phyloP scores from a whole-genome alignment of 208 protist species.

The Novymonas esmeraldas region DNA sequence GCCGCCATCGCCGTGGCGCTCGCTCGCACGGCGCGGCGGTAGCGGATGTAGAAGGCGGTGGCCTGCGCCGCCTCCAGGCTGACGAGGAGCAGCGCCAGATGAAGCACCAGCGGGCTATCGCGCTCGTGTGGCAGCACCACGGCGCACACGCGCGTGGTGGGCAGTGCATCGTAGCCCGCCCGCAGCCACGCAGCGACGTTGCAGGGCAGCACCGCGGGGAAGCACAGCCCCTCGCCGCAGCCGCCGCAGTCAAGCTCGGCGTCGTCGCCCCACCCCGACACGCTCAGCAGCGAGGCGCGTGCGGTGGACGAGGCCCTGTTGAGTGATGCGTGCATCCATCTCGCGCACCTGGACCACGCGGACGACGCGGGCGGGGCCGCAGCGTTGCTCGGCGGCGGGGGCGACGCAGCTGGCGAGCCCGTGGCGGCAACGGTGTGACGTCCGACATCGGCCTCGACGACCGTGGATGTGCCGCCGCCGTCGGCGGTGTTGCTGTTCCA shows the following conservation, averaged over 20 bases:
- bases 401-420: too few species aligned
- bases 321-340: neutral
- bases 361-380: neutral
- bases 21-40: slow-evolving; percentile 13
- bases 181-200: neutral
- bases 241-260: neutral
- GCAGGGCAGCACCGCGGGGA: neutral
- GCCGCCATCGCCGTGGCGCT: slow-evolving; percentile 2
- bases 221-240: too few species aligned
- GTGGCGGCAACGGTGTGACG: too few species aligned
- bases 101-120: slow-evolving; percentile 31
- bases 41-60: slow-evolving; percentile 22
- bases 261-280: neutral
- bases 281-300: neutral
- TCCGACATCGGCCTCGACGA: too few species aligned
- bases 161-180: slow-evolving; percentile 12
- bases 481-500: too few species aligned
- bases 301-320: neutral
- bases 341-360: neutral
- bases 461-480: too few species aligned
- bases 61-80: slow-evolving; percentile 17
- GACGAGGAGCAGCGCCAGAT: slow-evolving; percentile 24
- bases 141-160: slow-evolving; percentile 24
- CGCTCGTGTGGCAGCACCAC: slow-evolving; percentile 10
- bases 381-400: too few species aligned